Evolutionary conservation across 2,329 filamentous ascomycete genomes (phyloP), one percentile per base, ranked within the genome.

Genomic region (Alternaria tenuissima): DNA sequence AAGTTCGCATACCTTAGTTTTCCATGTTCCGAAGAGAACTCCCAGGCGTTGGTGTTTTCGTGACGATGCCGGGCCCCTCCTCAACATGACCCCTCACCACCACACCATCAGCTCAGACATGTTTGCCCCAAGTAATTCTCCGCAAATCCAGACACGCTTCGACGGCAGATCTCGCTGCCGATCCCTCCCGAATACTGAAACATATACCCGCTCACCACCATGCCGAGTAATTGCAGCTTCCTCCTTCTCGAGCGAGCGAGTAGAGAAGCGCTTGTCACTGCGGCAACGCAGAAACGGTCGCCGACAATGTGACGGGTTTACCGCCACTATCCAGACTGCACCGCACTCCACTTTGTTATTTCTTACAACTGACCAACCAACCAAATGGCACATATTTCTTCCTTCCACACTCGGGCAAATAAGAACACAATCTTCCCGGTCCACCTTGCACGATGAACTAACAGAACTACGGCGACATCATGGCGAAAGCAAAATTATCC

Each of bases 101-200:
- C 60, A 64, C 67, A 65, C 63, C 66, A 63, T 64, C 62, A 64
- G 55, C 47, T 39, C 36, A 32, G 55, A 32, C 43, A 48, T 52
- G 30, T 36, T 41, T 46, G 30, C 48, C 48, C 55, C 61, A 44
- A 46, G 52, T 46, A 57, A 68, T 63, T 69, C 67, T 71, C 68
- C 67, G 68, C 63, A 59, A 61, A 57, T 71, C 68, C 60, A 71
- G 68, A 68, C 68, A 58, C 62, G 54, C 65, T 68, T 65, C 67
- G 38, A 65, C 57, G 55, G 67, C 66, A 65, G 64, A 71, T 71
- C 66, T 57, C 41, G 51, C 34, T 51, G 69, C 67, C 67, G 69
- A 71, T 71, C 67, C 18, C 58, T 60, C 58, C 66, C 66, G 66
- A 59, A 60, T 42, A 51, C 47, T 57, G 30, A 41, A 26, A 52